Evolutionary conservation across 495 filamentous ascomycete species (phyloP).

Genomic region (Ramalina intermedia): DNA sequence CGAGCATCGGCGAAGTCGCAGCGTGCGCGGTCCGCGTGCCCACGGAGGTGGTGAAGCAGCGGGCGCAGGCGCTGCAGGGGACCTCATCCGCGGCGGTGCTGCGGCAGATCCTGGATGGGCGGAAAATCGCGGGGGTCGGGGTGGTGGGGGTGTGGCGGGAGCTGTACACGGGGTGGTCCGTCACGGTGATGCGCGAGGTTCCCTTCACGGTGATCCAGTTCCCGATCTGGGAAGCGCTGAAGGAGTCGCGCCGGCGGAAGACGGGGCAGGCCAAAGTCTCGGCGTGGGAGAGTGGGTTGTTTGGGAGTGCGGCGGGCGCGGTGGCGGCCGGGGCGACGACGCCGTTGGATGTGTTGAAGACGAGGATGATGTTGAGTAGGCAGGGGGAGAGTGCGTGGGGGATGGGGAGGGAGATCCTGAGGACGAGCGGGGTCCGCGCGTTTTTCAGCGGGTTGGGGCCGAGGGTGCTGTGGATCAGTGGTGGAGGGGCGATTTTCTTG

Average conservation of each 20-base stretch:
- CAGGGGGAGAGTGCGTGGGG: conserved; percentile 39
- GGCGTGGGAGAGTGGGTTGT: conserved; percentile 68
- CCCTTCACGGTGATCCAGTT: conserved; percentile 96
- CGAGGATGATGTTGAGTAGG: conserved; percentile 77
- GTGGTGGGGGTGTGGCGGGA: conserved; percentile 54
- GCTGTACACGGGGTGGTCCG: conserved; percentile 76
- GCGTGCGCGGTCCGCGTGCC: conserved; percentile 88
- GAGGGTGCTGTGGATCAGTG: conserved; percentile 83
- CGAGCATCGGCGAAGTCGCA: conserved; percentile 75
- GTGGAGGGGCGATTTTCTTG: conserved; percentile 86
- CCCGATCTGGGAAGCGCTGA: conserved; percentile 90
- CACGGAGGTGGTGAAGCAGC: conserved; percentile 93
- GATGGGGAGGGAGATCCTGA: conserved; percentile 52
- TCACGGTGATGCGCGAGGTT: conserved; percentile 90
- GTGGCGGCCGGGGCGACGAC: conserved; percentile 83
- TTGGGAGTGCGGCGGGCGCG: conserved; percentile 71
- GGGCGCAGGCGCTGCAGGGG: conserved; percentile 73
- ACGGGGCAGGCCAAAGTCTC: conserved; percentile 31
- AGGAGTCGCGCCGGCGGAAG: conserved; percentile 28
- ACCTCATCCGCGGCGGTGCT: conserved; percentile 47
- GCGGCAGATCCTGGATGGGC: conserved; percentile 48
- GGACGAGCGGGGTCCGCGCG: conserved; percentile 54
- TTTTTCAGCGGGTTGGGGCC: conserved; percentile 87
- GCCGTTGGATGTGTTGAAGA: conserved; percentile 92
- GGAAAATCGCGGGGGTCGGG: conserved; percentile 26